Base-by-base conservation (phyloP, 78 protist genomes). In the Monosiga brevicollis region DNA sequence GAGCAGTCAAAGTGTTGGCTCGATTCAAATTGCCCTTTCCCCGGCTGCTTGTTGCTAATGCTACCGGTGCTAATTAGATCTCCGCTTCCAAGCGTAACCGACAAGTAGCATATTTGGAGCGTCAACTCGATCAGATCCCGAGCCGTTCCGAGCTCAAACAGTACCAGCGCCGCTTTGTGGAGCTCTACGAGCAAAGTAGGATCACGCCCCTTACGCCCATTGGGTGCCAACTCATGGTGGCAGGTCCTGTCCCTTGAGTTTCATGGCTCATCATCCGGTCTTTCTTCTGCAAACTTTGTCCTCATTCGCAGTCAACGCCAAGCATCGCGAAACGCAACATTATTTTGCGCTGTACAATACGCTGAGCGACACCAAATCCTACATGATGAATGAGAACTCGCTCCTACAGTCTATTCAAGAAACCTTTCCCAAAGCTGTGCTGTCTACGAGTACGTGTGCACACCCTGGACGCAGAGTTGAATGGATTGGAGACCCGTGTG, bases 91-190 rank as follows among this genome's bases (percentile, higher is more conserved):
- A 71, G 9, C 43, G 54, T 43, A 71, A 10, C 41, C 76, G 84
- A 26, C 92, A 93, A 25, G 74, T 94, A 6, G 89, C 91, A 1
- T 36, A 34, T 40, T 70, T 92, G 71, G 82, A 92, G 83, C 82
- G 97, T 22, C 34, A 79, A 40, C 62, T 96, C 1, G 98, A 96
- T 37, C 93, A 91, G 29, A 26, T 93, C 38, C 98, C 98, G 20
- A 82, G 90, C 22, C 87, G 97, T n/a, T 81, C 93, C 0, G 99
- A 97, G 87, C 90, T 97, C 2, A 10, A 80, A 54, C 98, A 96
- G 85, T 97, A 94, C 82, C 96, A 95, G 81, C 73, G 89, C 41
- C 91, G 94, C 35, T 95, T 96, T 78, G 79, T 84, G 22, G 99
- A 96, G 73, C 87, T 96, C 2, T 90, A 94, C 74, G 95, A 90